Evolutionary conservation across 1,284 basidiomycete genomes (phyloP).

Genomic region (Pholiota adiposa): DNA sequence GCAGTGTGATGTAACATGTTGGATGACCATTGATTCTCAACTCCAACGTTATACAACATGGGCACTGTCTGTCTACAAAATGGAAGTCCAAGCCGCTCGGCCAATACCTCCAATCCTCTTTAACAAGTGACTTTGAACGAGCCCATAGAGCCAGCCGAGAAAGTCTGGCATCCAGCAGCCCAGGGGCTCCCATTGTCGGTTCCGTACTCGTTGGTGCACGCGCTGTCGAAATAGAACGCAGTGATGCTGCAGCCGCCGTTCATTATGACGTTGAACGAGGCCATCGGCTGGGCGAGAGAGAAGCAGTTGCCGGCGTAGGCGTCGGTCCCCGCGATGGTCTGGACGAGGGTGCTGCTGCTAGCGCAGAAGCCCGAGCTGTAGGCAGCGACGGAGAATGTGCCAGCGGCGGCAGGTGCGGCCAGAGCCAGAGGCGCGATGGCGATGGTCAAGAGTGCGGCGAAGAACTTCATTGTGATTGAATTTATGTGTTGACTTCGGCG

Average conservation of each 20-base stretch:
- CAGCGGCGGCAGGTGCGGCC: not conserved
- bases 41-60: too few species aligned
- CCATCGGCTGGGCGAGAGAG: not conserved
- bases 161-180: conserved; percentile 5
- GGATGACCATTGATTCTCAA: too few species aligned
- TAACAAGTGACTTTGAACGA: conserved; percentile 3
- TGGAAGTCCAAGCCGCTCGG: too few species aligned
- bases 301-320: not conserved
- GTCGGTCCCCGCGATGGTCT: not conserved
- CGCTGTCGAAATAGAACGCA: conserved; percentile 1
- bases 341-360: conserved; percentile 5
- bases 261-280: not conserved
- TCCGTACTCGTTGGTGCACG: not conserved
- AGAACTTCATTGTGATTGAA: not conserved
- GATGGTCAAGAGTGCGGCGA: not conserved
- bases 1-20: too few species aligned
- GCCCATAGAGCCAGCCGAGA: not conserved
- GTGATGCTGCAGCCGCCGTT: not conserved
- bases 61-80: too few species aligned
- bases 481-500: not conserved
- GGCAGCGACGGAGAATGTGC: not conserved
- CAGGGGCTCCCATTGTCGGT: not conserved
- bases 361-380: not conserved
- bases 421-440: not conserved
- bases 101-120: too few species aligned